Evolutionary conservation across 495 filamentous ascomycete species (phyloP).

Genomic region (Penicillium egyptiacum): DNA sequence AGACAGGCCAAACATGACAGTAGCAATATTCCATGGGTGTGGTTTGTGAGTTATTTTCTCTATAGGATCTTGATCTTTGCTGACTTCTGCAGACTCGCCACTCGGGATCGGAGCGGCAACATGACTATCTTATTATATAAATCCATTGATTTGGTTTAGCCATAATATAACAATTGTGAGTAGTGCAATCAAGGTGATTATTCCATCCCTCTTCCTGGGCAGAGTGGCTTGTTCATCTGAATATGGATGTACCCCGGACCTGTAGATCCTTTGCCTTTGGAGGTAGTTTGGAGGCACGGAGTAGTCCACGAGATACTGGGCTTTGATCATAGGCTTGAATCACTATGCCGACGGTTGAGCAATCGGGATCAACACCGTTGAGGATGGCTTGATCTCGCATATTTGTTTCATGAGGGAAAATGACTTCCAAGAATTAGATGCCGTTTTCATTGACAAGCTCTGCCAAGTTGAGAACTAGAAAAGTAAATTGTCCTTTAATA

Average conservation of each 20-base stretch:
- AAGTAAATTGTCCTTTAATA: background rate
- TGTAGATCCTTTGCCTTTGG: background rate
- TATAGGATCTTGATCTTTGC: background rate
- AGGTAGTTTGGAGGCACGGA: background rate
- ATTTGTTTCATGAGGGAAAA: background rate
- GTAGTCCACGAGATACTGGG: background rate
- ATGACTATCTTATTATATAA: constrained; percentile 33
- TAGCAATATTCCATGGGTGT: constrained; percentile 38
- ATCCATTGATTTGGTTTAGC: background rate
- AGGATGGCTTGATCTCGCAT: background rate
- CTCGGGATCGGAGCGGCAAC: constrained; percentile 17
- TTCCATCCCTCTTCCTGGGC: background rate
- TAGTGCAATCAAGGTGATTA: background rate
- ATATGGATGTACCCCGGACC: background rate
- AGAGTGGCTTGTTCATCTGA: background rate
- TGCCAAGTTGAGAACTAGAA: background rate
- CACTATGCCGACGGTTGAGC: background rate
- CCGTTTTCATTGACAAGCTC: background rate
- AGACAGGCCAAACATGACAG: constrained; percentile 26
- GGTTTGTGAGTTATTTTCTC: constrained; percentile 34
- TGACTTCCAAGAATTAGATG: background rate
- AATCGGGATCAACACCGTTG: background rate
- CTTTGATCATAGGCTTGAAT: background rate
- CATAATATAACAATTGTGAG: background rate
- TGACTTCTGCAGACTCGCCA: constrained; percentile 22